phyloP scores from a whole-genome alignment of 495 filamentous ascomycete species.

The Niebla homalea region DNA sequence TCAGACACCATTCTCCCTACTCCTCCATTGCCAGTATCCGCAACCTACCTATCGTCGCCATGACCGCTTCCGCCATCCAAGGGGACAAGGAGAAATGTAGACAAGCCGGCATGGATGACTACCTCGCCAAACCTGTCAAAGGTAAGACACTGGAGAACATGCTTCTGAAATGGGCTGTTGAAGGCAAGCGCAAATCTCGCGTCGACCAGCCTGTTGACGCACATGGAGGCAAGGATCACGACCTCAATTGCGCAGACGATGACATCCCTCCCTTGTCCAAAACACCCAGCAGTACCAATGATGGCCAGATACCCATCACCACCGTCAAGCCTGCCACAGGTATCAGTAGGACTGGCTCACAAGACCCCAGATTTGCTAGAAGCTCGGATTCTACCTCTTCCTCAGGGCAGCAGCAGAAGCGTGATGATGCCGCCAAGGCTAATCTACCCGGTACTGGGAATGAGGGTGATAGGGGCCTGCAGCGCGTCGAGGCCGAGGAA shows the following conservation, averaged over 20 bases:
- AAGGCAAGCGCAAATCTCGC: slow-evolving; percentile 8
- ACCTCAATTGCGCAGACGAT: slow-evolving; percentile 7
- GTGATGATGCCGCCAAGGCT: neutral
- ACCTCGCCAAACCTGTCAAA: slow-evolving; percentile 66
- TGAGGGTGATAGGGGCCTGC: slow-evolving; percentile 19
- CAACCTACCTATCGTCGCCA: slow-evolving; percentile 59
- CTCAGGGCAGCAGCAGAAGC: neutral
- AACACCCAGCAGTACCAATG: neutral
- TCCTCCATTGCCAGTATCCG: slow-evolving; percentile 32
- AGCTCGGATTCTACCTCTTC: no score
- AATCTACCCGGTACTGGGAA: slow-evolving; percentile 12
- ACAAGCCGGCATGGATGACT: slow-evolving; percentile 72
- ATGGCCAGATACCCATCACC: neutral
- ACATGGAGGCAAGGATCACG: slow-evolving; percentile 4
- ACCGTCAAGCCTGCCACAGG: neutral
- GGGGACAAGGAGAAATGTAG: slow-evolving; percentile 70
- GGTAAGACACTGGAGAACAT: slow-evolving; percentile 56
- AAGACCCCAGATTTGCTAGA: neutral
- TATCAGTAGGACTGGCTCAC: neutral
- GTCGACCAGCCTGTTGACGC: neutral
- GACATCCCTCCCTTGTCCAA: neutral
- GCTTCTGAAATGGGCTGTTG: slow-evolving; percentile 42
- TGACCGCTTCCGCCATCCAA: slow-evolving; percentile 72
- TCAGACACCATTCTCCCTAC: slow-evolving; percentile 48
- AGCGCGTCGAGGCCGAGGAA: slow-evolving; percentile 29